Evolutionary conservation across 2,329 filamentous ascomycete genomes (phyloP), one percentile per base, ranked within the genome.

Genomic region (Arthrobotrys conoides): DNA sequence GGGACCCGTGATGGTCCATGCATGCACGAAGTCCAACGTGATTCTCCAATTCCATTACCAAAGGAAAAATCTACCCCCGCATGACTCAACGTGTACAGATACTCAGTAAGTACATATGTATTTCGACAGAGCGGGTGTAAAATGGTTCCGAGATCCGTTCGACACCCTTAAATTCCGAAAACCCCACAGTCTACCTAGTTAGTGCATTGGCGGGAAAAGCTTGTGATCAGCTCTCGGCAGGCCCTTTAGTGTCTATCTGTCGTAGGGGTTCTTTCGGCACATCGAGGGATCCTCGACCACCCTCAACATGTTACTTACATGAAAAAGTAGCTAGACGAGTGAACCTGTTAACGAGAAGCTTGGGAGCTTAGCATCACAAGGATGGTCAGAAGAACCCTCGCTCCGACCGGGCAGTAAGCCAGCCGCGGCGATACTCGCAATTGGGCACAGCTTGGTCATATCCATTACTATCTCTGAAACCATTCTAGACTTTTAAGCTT

Each of bases 91-190:
- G 55, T 57, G 41, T 18, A 38, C 4, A 20, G 46, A 61, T 46
- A 41, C 49, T 18, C 24, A 14, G n/a, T n/a, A n/a, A n/a, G n/a
- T n/a, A n/a, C n/a, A n/a, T n/a, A n/a, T n/a, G n/a, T 5, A 46
- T 8, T 10, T 44, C 18, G 24, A 48, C 2, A 64, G 44, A 18
- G 51, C 65, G 69, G 69, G 30, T 65, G 38, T 63, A 66, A 64
- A 55, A 53, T 72, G 48, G 48, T 76, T 76, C 72, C 72, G 72
- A 76, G 72, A 76, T 76, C 72, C 72, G 72, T 76, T 46, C 48
- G 72, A 76, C 73, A 67, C 71, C 73, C 73, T 71, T 66, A 61
- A 67, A 38, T 36, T 63, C 67, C 73, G 59, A 68, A 71, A 46
- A 61, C 51, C 61, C 59, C 59, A 65, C 72, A 53, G 38, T 36